These are phyloP conservation scores for Acer yangbiense DNA, from an alignment of 345 rosid genomes.

Conservation along the genomic window DNA sequence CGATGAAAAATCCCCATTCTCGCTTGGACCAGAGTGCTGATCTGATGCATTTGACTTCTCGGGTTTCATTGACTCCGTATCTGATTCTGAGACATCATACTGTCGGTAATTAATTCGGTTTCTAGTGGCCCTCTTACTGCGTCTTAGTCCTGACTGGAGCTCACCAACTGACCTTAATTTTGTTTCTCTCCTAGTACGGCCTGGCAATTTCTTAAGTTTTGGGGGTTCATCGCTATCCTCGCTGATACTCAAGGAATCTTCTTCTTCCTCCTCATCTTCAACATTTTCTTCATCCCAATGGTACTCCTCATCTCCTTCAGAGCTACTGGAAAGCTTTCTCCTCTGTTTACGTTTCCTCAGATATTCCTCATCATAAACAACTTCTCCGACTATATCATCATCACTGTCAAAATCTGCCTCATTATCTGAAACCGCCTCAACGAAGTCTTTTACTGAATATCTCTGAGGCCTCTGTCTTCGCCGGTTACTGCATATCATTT, in stretches of 20 bases:
- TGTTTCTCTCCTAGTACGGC: conserved; percentile 71
- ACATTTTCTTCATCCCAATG: conserved; percentile 87
- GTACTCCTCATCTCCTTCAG: conserved; percentile 98
- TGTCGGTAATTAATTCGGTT: conserved; percentile 76
- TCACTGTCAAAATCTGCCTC: conserved; percentile 88
- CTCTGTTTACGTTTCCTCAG: conserved; percentile 80
- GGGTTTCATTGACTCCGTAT: conserved; percentile 58
- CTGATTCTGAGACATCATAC: conserved; percentile 86
- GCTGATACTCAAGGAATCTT: conserved; percentile 70
- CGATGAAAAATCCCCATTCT: conserved; percentile 56
- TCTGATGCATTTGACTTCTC: conserved; percentile 57
- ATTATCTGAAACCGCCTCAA: conserved; percentile 87
- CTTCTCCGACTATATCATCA: conserved; percentile 99
- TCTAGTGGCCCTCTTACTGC: conserved; percentile 87
- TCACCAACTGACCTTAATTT: conserved; percentile 74
- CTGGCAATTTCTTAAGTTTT: conserved; percentile 68
- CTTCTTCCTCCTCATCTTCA: conserved; percentile 80
- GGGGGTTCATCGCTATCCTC: conserved; percentile 83
- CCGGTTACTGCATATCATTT: conserved; percentile 54
- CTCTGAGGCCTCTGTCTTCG: conserved; percentile 88
- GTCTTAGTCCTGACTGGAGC: conserved; percentile 84
- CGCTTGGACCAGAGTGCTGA: conserved; percentile 66
- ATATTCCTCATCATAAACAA: conserved; percentile 96
- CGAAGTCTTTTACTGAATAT: conserved; percentile 77
- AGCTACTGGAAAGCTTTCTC: conserved; percentile 76